These are phyloP conservation scores for Aspergillus pseudotamarii DNA, from an alignment of 2,329 filamentous ascomycete species.

Conservation along the genomic window DNA sequence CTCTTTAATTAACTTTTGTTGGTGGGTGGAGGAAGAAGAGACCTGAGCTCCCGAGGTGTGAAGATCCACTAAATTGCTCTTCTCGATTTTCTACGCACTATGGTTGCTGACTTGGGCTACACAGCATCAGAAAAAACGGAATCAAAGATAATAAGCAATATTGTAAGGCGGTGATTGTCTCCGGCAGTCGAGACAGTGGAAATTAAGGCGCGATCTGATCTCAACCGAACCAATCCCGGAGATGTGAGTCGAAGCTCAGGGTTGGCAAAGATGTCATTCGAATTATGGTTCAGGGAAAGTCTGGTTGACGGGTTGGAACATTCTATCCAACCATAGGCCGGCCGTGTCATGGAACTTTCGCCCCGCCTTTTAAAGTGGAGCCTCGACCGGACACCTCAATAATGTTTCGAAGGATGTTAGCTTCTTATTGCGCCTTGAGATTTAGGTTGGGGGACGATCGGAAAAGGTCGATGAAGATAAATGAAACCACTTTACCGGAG, in stretches of 20 bases:
- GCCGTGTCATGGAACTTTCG: not conserved
- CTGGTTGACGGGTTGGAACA: not conserved
- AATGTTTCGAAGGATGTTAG: slow-evolving; percentile 2
- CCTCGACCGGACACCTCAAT: not conserved
- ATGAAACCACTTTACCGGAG: not conserved
- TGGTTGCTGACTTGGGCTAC: not conserved
- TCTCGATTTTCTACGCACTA: not conserved
- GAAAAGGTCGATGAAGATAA: not conserved
- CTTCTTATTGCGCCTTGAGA: not conserved
- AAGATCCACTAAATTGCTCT: not conserved
- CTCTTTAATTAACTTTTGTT: not conserved
- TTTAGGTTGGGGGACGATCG: not conserved
- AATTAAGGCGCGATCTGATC: not conserved
- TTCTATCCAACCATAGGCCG: not conserved
- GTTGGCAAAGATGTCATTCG: not conserved
- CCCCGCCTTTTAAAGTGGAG: slow-evolving; percentile 2
- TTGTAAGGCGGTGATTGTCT: not conserved
- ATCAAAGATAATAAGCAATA: not conserved
- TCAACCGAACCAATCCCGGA: not conserved
- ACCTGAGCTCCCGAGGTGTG: not conserved
- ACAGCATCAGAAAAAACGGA: not conserved
- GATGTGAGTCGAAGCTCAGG: not conserved
- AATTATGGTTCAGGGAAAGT: slow-evolving; percentile 2
- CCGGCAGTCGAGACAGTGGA: not conserved
- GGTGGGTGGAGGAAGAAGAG: not conserved